phyloP scores from a whole-genome alignment of 2,329 filamentous ascomycete genomes.

The Lasiodiplodia gonubiensis region DNA sequence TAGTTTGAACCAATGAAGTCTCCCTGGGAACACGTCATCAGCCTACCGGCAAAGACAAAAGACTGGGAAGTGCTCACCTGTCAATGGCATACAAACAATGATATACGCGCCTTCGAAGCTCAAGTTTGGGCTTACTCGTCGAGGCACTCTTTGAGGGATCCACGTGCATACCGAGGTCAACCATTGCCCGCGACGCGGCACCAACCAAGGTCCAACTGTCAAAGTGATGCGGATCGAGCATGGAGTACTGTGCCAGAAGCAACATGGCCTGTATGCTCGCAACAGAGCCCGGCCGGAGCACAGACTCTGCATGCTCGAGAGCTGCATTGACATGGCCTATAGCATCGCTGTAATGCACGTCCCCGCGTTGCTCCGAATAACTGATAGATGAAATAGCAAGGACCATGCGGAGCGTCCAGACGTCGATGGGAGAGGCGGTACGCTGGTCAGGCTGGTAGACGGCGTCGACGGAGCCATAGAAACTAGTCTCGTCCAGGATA shows the following conservation, averaged over 20 bases:
- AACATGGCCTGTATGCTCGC: conserved; percentile 86
- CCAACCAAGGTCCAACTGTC: conserved; percentile 94
- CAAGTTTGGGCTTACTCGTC: conserved; percentile 71
- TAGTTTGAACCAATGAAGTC: conserved; percentile 85
- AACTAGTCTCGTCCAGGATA: conserved; percentile 77
- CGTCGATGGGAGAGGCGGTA: conserved; percentile 69
- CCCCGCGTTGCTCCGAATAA: conserved; percentile 69
- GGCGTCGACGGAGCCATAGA: conserved; percentile 80
- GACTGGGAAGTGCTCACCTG: conserved; percentile 58
- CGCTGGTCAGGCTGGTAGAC: conserved; percentile 75
- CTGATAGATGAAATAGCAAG: conserved; percentile 80
- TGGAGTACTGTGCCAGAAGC: conserved; percentile 85
- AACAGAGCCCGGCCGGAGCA: conserved; percentile 83
- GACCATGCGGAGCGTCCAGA: conserved; percentile 88
- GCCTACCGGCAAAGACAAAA: background rate
- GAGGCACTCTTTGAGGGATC: conserved; percentile 77
- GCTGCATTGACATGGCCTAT: conserved; percentile 68
- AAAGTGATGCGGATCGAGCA: conserved; percentile 88
- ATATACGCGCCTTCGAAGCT: conserved; percentile 82
- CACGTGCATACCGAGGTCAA: conserved; percentile 92
- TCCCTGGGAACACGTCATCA: conserved; percentile 59
- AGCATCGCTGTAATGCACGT: conserved; percentile 68
- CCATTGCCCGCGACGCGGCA: conserved; percentile 82
- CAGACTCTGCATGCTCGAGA: conserved; percentile 77
- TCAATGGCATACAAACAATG: conserved; percentile 91